phyloP scores from a whole-genome alignment of 139 green algal genomes.

The Spirogloea muscicola region DNA sequence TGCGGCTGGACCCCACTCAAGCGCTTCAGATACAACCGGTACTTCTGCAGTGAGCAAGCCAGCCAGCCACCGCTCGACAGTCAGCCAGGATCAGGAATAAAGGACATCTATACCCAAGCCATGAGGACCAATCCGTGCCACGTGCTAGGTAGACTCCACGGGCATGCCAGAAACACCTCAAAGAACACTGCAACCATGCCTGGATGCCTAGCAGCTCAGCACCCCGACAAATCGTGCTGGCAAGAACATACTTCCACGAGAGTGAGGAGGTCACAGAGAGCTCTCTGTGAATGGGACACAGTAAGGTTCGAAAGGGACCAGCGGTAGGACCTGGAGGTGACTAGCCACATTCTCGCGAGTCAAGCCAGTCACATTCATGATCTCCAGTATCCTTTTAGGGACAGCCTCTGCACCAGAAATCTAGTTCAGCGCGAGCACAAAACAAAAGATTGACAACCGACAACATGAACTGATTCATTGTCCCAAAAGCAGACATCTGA shows the following conservation, averaged over 20 bases:
- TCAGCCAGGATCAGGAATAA: not conserved
- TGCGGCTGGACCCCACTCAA: conserved; percentile 50
- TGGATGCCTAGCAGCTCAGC: not conserved
- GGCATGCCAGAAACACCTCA: not conserved
- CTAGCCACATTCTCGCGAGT: conserved; percentile 93
- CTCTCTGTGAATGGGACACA: not conserved
- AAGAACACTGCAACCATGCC: not conserved
- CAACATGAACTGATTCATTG: no score
- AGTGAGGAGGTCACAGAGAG: not conserved
- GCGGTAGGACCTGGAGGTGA: conserved; percentile 76
- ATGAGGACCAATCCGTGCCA: not conserved
- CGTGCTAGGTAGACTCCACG: not conserved
- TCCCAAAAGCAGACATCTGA: no score
- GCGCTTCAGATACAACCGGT: conserved; percentile 87
- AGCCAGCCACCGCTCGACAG: not conserved
- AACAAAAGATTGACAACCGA: no score
- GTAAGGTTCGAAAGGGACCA: not conserved
- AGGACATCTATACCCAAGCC: not conserved
- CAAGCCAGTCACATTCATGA: conserved; percentile 89
- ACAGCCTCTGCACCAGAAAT: conserved; percentile 81
- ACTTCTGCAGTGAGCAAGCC: conserved; percentile 69
- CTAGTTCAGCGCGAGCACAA: not conserved
- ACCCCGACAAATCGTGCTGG: not conserved
- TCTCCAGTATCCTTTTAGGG: conserved; percentile 94
- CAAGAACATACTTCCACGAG: not conserved